phyloP scores from a whole-genome alignment of 148 eudicot species.

The Simmondsia chinensis region DNA sequence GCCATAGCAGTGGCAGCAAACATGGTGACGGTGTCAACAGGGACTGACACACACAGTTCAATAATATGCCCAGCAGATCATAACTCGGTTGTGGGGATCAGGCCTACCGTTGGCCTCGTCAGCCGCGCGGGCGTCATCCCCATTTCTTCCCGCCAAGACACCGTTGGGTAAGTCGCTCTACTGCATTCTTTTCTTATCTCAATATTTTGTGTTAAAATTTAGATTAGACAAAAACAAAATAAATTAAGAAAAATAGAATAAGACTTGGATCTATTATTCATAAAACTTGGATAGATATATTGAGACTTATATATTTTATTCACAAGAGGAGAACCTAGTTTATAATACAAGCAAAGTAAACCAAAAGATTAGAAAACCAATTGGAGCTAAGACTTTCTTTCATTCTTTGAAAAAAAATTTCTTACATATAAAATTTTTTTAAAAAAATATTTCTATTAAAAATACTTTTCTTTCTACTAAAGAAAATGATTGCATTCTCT shows the following conservation, averaged over 20 bases:
- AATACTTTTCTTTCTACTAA: too few species aligned
- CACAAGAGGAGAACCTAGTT: too few species aligned
- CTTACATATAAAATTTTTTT: too few species aligned
- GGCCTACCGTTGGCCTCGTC: constrained; percentile 69
- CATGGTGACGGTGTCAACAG: constrained; percentile 44
- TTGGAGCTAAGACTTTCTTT: too few species aligned
- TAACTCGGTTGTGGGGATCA: constrained; percentile 50
- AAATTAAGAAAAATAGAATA: neutral
- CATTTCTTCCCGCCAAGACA: constrained; percentile 53
- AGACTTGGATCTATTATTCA: too few species aligned
- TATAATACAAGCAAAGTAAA: too few species aligned
- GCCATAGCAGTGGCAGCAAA: constrained; percentile 59
- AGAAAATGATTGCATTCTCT: too few species aligned
- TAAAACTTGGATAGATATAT: too few species aligned
- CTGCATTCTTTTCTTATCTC: neutral
- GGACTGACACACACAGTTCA: constrained; percentile 62
- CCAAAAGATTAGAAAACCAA: too few species aligned
- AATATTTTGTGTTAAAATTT: neutral
- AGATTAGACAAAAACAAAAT: neutral
- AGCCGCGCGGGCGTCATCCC: constrained; percentile 62
- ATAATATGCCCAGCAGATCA: constrained; percentile 41
- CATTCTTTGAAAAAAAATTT: too few species aligned
- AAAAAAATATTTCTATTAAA: too few species aligned
- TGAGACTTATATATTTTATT: too few species aligned
- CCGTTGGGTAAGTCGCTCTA: constrained; percentile 32